Evolutionary conservation across 2,329 filamentous ascomycete genomes (phyloP).

Genomic region (Teratosphaeria nubilosa): DNA sequence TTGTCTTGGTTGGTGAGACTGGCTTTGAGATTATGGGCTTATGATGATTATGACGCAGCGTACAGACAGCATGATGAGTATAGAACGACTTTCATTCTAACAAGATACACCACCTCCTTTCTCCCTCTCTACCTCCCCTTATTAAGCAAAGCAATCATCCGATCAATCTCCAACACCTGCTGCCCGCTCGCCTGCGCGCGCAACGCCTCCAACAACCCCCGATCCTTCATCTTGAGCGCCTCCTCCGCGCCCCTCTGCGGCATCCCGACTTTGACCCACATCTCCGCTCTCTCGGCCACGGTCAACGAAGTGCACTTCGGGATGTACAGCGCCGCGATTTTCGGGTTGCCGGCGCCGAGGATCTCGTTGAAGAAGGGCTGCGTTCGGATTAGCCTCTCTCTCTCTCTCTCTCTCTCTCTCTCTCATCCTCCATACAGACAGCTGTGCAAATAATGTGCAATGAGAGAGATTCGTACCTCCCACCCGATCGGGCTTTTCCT

Average conservation of each 20-base stretch:
- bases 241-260: constrained; percentile 83
- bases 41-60: not conserved
- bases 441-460: not conserved
- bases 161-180: constrained; percentile 68
- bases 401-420: no score
- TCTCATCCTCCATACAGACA: not conserved
- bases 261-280: constrained; percentile 92
- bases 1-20: not conserved
- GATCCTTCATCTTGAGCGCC: constrained; percentile 71
- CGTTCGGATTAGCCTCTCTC: not conserved
- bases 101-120: no score
- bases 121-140: constrained; percentile 11
- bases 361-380: constrained; percentile 88
- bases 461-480: constrained; percentile 55
- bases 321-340: constrained; percentile 73
- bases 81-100: not conserved
- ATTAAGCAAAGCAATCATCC: constrained; percentile 49
- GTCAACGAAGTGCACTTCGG: constrained; percentile 71
- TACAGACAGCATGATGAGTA: not conserved
- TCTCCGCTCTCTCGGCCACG: constrained; percentile 62
- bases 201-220: constrained; percentile 62
- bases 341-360: constrained; percentile 78
- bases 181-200: constrained; percentile 59
- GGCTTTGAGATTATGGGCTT: not conserved
- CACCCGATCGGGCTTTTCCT: constrained; percentile 90